Conservation (phyloP, 2,329 filamentous ascomycete species). For the Sporothrix phasma region DNA sequence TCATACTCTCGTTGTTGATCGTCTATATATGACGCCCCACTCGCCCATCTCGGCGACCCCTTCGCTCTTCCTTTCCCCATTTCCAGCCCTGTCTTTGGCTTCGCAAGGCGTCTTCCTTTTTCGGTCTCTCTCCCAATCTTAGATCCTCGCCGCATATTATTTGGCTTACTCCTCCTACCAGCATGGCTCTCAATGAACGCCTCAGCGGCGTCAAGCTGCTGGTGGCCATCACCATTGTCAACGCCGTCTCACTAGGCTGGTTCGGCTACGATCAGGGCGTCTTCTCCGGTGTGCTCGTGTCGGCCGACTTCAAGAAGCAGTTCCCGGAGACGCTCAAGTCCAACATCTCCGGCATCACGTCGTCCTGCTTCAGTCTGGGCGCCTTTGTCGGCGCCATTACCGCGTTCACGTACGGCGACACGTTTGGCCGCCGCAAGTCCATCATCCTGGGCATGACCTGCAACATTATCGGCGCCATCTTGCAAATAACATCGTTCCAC, state of each 20-base stretch:
- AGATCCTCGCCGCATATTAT: background rate
- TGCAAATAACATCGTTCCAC: constrained; percentile 28
- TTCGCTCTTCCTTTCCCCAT: background rate
- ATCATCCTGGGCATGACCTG: constrained; percentile 25
- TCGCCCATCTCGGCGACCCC: background rate
- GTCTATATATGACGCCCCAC: constrained; percentile 8
- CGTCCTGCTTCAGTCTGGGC: constrained; percentile 33
- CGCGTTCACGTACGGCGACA: constrained; percentile 27
- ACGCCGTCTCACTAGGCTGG: constrained; percentile 22
- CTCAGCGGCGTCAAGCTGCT: constrained; percentile 6
- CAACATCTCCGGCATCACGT: constrained; percentile 35
- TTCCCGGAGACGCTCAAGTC: constrained; percentile 31
- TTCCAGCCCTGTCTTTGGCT: background rate
- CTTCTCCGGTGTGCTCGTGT: constrained; percentile 34
- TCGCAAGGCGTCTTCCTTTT: background rate
- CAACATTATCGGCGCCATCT: constrained; percentile 28
- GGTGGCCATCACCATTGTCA: constrained; percentile 7
- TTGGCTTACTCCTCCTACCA: background rate
- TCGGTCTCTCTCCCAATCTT: background rate
- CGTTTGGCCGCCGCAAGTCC: constrained; percentile 26
- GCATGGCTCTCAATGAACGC: background rate
- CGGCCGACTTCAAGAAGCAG: constrained; percentile 29
- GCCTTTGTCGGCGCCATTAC: constrained; percentile 27
- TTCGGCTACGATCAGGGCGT: constrained; percentile 32
- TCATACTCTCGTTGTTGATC: background rate